These are phyloP conservation scores for Candida gorgasii DNA, from an alignment of 805 yeast species.

Conservation along the genomic window DNA sequence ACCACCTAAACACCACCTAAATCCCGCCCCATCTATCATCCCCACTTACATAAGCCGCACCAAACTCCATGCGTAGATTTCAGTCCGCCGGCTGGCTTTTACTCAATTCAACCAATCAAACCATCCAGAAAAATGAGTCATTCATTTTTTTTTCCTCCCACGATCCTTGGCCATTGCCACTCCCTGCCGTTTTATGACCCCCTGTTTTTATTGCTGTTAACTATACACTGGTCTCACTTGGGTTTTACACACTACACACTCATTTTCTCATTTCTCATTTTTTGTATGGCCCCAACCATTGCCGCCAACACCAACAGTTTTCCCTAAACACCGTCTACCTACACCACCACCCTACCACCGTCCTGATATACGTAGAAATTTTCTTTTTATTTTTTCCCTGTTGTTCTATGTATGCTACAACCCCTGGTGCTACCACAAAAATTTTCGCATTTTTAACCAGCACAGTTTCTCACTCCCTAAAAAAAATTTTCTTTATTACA, in stretches of 20 bases:
- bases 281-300: neutral
- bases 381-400: constrained; percentile 3
- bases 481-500: constrained; percentile 8
- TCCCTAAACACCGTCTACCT: neutral
- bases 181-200: neutral
- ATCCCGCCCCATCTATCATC: neutral
- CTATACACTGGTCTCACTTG: constrained; percentile 5
- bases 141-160: constrained; percentile 3
- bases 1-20: neutral
- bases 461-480: constrained; percentile 9
- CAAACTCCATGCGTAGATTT: neutral
- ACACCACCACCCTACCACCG: neutral
- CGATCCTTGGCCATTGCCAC: neutral
- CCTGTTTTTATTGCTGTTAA: constrained; percentile 1
- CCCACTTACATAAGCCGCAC: constrained; percentile 1
- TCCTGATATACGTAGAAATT: neutral
- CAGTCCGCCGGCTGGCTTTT: neutral
- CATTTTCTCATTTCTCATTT: constrained; percentile 5
- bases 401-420: neutral
- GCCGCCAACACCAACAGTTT: no score
- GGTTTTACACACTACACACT: constrained; percentile 6
- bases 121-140: constrained; percentile 2
- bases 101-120: constrained; percentile 1
- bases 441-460: constrained; percentile 9
- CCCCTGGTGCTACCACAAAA: neutral